A percentile compares a stretch with the other conserved stretches of the same genome.
These are phyloP conservation scores for Zygnema cylindricum DNA, from an alignment of 139 green algal genomes.

Conservation along the genomic window DNA sequence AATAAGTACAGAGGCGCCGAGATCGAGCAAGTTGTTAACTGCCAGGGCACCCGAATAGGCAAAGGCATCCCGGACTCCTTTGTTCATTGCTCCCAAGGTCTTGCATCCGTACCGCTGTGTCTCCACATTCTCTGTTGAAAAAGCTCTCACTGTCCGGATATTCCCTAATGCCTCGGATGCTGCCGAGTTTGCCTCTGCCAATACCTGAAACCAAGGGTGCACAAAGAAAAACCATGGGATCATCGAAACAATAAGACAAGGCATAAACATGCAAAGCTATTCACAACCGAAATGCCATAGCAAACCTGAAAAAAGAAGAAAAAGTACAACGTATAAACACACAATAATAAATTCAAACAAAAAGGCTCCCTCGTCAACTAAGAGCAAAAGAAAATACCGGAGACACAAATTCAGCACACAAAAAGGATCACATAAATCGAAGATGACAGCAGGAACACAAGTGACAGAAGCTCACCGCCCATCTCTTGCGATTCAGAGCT, in stretches of 20 bases:
- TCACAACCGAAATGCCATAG: slow-evolving; percentile 15
- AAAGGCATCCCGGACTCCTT: slow-evolving; percentile 63
- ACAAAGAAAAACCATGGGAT: slow-evolving; percentile 23
- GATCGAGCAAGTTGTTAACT: slow-evolving; percentile 68
- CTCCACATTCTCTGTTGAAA: slow-evolving; percentile 64
- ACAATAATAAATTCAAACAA: slow-evolving; percentile 24
- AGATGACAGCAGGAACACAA: not conserved
- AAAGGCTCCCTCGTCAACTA: too few species aligned
- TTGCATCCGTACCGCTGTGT: slow-evolving; percentile 59
- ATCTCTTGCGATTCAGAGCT: slow-evolving; percentile 63
- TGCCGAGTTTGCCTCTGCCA: slow-evolving; percentile 64
- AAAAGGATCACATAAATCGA: not conserved
- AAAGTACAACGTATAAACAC: not conserved
- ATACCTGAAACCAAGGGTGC: slow-evolving; percentile 25
- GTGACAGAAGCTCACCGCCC: slow-evolving; percentile 13
- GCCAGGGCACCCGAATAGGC: slow-evolving; percentile 61
- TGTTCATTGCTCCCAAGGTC: slow-evolving; percentile 58
- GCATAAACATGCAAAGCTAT: not conserved
- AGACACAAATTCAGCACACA: not conserved
- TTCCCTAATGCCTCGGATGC: slow-evolving; percentile 66
- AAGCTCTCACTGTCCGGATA: slow-evolving; percentile 67
- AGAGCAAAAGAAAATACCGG: too few species aligned
- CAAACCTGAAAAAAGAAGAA: slow-evolving; percentile 20
- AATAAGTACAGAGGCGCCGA: slow-evolving; percentile 66
- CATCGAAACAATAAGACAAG: slow-evolving; percentile 4